Conservation (phyloP, 2,329 filamentous ascomycete species). For the Pseudofabraea citricarpa region DNA sequence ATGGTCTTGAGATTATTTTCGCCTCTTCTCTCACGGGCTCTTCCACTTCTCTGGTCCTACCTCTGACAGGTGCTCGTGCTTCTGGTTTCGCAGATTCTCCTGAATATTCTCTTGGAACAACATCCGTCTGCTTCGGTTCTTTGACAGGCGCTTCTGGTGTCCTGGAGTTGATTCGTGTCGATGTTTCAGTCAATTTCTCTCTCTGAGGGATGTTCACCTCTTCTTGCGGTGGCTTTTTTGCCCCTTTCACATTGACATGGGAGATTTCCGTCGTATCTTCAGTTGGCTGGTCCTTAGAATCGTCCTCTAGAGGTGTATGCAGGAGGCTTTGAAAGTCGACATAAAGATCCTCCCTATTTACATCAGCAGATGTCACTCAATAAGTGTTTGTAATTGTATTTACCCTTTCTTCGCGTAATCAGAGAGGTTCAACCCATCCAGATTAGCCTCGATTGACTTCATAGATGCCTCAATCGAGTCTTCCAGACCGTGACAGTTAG, state of each 20-base stretch:
- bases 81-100: neutral
- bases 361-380: neutral
- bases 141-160: neutral
- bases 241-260: neutral
- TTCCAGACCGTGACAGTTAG: slow-evolving; percentile 15
- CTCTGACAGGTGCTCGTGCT: neutral
- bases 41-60: neutral
- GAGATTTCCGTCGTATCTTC: slow-evolving; percentile 1
- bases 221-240: neutral
- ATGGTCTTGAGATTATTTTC: neutral
- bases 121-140: neutral
- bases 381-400: neutral
- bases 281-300: slow-evolving; percentile 1
- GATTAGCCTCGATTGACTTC: slow-evolving; percentile 10
- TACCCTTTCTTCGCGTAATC: slow-evolving; percentile 14
- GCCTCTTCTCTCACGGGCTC: neutral
- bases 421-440: slow-evolving; percentile 13
- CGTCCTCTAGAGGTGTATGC: neutral
- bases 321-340: slow-evolving; percentile 3
- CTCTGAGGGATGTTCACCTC: slow-evolving; percentile 1
- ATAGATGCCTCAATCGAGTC: slow-evolving; percentile 14
- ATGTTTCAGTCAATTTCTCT: neutral
- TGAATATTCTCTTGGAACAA: neutral
- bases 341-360: slow-evolving; percentile 8
- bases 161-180: neutral